Evolutionary conservation across 2,329 filamentous ascomycete genomes (phyloP).

Genomic region (Colletotrichum limetticola): DNA sequence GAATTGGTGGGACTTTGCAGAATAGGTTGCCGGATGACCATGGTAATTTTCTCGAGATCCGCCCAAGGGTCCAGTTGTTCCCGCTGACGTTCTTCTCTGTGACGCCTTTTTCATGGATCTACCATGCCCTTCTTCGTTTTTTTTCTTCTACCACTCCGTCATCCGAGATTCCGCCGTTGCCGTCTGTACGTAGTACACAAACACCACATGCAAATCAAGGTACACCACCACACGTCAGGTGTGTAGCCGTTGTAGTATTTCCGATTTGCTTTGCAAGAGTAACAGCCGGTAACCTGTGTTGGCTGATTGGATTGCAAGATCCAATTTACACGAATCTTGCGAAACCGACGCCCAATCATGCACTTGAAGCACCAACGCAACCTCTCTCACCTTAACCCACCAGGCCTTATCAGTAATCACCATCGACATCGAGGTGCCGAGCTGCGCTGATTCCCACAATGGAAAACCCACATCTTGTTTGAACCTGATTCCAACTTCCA

Average conservation of each 20-base stretch:
- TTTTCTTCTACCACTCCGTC: background rate
- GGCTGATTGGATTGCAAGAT: background rate
- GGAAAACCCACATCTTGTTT: background rate
- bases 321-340: background rate
- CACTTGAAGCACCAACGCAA: too few species aligned
- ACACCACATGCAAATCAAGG: too few species aligned
- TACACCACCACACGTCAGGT: background rate
- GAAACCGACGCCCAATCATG: background rate
- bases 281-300: background rate
- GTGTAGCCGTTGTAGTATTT: background rate
- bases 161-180: background rate
- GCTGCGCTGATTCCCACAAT: background rate
- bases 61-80: conserved; percentile 26
- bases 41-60: conserved; percentile 22
- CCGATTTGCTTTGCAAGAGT: background rate
- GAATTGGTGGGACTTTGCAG: background rate
- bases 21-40: conserved; percentile 24
- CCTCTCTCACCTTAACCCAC: background rate
- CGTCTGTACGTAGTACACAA: too few species aligned
- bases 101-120: conserved; percentile 4
- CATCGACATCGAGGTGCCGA: background rate
- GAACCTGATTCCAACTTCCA: background rate
- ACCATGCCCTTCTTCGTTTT: background rate
- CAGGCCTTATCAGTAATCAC: background rate
- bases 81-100: background rate